Base-by-base conservation (phyloP, 441 rosid genomes). In the Pelargonium australe region DNA sequence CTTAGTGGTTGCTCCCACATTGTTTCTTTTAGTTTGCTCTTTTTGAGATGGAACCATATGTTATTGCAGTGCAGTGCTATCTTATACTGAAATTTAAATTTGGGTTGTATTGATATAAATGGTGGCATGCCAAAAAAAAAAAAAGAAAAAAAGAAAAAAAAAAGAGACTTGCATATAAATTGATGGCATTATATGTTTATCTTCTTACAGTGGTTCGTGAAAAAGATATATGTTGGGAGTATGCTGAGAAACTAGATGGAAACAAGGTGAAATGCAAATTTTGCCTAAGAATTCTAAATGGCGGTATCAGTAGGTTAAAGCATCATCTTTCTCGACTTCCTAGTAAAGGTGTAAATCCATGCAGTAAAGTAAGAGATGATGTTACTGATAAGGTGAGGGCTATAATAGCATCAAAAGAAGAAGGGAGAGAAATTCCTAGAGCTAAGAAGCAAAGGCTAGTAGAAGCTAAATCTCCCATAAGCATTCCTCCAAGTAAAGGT, bases 181-280 rank as follows among this genome's bases (percentile, higher is more conserved):
- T 17, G 11, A 41, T 75, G 62, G 60, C 63, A 60, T 69, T 49
- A 66, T 61, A 16, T 74, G 41, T 68, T 10, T 12, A 19, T 70
- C 41, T 72, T 53, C 10, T 73, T 79, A 53, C 84, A 91, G 93
- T 91, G 97, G 97, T 91, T 67, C 85, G 97, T 69, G 97, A 91
- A 72, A 91, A 82, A 78, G 97, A 91, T 76, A 78, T 81, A 62
- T 91, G 97, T 68, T 91, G 97, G 97, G 97, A 91, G 74, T 91
- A 84, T 76, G 97, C 96, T 1, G 97, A 91, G 79, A 91, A 86
- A 69, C 68, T 91, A 19, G 97, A 89, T 68, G 94, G 97, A 14
- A 91, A 89, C 76, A 89, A 89, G 81, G 97, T 91, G 63, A 79
- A 79, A 64, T 91, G 97, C 76, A 89, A 84, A 75, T 89, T 91